Evolutionary conservation across 352 stramenopile genomes (phyloP).

Genomic region (Pythium vanterpoolii): DNA sequence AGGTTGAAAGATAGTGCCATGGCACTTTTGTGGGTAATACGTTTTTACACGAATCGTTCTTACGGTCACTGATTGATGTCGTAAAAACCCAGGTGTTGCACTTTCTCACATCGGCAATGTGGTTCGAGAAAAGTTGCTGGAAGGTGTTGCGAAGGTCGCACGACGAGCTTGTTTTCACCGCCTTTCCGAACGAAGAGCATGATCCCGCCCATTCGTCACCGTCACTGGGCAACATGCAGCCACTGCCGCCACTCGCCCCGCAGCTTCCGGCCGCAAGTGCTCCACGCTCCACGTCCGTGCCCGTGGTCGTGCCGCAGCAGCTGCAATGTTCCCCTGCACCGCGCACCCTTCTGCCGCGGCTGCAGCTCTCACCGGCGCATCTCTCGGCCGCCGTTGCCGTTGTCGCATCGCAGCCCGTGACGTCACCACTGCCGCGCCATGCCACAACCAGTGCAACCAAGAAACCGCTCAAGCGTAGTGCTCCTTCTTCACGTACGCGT

Average conservation of each 20-base stretch:
- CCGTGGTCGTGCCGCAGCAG: neutral
- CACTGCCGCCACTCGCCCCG: neutral
- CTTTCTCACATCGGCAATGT: constrained; percentile 5
- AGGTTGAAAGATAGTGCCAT: constrained; percentile 4
- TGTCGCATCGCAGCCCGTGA: constrained; percentile 3
- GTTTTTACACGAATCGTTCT: constrained; percentile 1
- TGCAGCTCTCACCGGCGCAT: constrained; percentile 8
- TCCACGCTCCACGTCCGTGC: neutral
- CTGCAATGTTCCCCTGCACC: neutral
- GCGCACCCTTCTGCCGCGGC: neutral
- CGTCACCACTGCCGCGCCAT: neutral
- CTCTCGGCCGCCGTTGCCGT: constrained; percentile 10
- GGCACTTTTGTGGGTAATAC: neutral
- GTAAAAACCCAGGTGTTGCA: neutral
- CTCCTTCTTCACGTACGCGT: neutral
- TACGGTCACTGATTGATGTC: neutral
- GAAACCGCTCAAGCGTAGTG: constrained; percentile 1
- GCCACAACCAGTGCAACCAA: neutral
- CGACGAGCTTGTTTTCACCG: neutral
- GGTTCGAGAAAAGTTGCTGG: neutral
- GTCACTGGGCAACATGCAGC: neutral
- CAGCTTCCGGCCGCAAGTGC: too few relatives aligned
- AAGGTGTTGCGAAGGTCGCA: constrained; percentile 6
- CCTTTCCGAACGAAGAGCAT: constrained; percentile 9
- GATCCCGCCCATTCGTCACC: neutral